Conservation (phyloP, 1,139 yeast species). For the Candida neerlandica region DNA sequence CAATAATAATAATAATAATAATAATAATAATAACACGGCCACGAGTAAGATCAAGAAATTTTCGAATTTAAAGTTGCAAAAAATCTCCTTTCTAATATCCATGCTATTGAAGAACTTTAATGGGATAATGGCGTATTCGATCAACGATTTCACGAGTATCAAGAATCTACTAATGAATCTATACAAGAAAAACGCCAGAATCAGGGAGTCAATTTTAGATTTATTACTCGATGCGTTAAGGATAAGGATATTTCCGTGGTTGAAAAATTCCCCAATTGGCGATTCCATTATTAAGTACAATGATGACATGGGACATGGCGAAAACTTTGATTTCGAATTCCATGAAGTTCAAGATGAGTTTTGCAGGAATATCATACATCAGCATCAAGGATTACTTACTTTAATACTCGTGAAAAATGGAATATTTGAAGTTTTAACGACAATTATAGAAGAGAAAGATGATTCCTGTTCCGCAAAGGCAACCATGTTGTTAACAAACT, state of each 20-base stretch:
- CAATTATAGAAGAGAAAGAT: conserved; percentile 48
- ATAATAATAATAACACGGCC: background rate
- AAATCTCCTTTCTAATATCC: conserved; percentile 62
- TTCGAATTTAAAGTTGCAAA: conserved; percentile 47
- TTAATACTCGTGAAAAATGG: conserved; percentile 58
- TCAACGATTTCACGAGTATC: conserved; percentile 59
- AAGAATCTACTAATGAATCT: conserved; percentile 64
- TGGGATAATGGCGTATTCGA: conserved; percentile 71
- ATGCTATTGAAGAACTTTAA: conserved; percentile 71
- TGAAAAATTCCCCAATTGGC: conserved; percentile 38
- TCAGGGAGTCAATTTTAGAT: conserved; percentile 70
- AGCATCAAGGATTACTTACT: conserved; percentile 63
- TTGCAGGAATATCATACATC: conserved; percentile 42
- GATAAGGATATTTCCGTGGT: conserved; percentile 64
- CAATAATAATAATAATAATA: no score
- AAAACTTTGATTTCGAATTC: conserved; percentile 12
- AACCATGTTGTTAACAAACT: conserved; percentile 62
- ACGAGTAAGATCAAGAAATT: conserved; percentile 14
- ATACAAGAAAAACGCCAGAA: conserved; percentile 53
- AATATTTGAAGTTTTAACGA: conserved; percentile 51
- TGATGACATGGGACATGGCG: conserved; percentile 4
- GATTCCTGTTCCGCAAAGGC: conserved; percentile 55
- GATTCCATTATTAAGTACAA: conserved; percentile 25
- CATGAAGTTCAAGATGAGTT: conserved; percentile 16
- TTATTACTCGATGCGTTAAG: conserved; percentile 68